Evolutionary conservation across 805 yeast genomes (phyloP).

Genomic region (Metschnikowia bowlesiae): DNA sequence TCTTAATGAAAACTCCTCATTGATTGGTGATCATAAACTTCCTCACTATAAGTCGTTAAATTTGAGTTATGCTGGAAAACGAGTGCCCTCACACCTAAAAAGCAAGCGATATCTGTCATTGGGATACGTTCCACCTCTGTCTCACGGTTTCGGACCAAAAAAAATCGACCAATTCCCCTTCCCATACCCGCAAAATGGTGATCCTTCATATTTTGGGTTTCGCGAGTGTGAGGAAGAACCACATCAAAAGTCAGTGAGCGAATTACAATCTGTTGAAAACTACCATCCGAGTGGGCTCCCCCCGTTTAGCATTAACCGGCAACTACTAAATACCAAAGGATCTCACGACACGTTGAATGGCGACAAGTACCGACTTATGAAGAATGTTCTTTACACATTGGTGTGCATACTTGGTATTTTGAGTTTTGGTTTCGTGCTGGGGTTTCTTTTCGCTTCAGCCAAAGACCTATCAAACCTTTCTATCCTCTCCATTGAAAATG

Average conservation of each 20-base stretch:
- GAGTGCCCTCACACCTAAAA: conserved; percentile 18
- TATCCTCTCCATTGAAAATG: conserved; percentile 59
- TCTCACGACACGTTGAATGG: conserved; percentile 14
- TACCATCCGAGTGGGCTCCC: background rate
- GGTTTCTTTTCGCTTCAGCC: conserved; percentile 80
- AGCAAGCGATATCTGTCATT: conserved; percentile 35
- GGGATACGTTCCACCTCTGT: conserved; percentile 25
- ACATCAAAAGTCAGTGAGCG: background rate
- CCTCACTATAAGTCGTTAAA: conserved; percentile 42
- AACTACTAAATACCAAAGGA: conserved; percentile 28
- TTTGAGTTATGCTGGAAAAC: conserved; percentile 26
- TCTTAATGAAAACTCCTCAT: conserved; percentile 30
- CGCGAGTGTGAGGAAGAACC: conserved; percentile 39
- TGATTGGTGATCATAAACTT: conserved; percentile 23
- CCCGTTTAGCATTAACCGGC: conserved; percentile 13
- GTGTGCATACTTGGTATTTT: conserved; percentile 48
- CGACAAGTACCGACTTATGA: conserved; percentile 21
- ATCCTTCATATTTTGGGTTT: conserved; percentile 32
- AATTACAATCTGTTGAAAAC: background rate
- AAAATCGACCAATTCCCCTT: conserved; percentile 30
- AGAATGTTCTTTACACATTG: conserved; percentile 40
- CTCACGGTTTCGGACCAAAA: conserved; percentile 5
- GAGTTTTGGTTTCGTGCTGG: conserved; percentile 71
- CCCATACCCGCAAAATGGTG: conserved; percentile 29
- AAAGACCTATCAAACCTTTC: conserved; percentile 71